Base-by-base conservation (phyloP, 768 basidiomycete genomes). In the Xerocomus brunneocitrinus region DNA sequence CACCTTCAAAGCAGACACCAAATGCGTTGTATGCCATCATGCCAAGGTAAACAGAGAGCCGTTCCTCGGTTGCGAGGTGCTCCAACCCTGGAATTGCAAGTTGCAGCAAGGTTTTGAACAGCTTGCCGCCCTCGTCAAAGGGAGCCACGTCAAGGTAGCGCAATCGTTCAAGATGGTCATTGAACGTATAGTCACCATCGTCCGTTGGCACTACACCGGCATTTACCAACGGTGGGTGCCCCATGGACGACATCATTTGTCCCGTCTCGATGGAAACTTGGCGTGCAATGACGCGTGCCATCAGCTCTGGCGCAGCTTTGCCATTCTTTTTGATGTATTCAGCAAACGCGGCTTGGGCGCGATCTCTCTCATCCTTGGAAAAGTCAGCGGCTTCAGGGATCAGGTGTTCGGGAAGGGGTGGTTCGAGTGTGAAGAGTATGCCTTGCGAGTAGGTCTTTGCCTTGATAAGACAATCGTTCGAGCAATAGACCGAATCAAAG, bases 1-100 rank as follows among this genome's bases (percentile, higher is more conserved):
- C 89, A 30, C 76, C 79, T 49, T 72, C 76, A 58, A 76, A 85
- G 66, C 74, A 82, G 47, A 93, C 81, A 52, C 91, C 91, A 62
- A 82, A 87, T 3, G 82, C 76, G 59, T 92, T 92, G 69, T 90
- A 91, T 3, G 75, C 70, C 75, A 92, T 83, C 67, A 83, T 89
- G 16, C 87, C 87, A 38, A 80, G 66, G 45, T 87, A 75, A 16
- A 75, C 74, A 9, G 78, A 72, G 56, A 88, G 79, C 24, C 81
- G 75, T 36, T 88, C 84, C 27, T 82, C 79, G 4, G 80, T 79
- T 27, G 89, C 71, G 52, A 88, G 84, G 51, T 83, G 76, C 58
- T 91, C 87, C 54, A 92, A 65, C 19, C 88, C 89, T 10, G 84
- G 85, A 41, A 91, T 68, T 3, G 85, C 84, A 32, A 74, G 70